A percentile compares a stretch with the other conserved stretches of the same genome.
Conservation (phyloP, 139 green algal genomes). For the Chlorella sp. region DNA sequence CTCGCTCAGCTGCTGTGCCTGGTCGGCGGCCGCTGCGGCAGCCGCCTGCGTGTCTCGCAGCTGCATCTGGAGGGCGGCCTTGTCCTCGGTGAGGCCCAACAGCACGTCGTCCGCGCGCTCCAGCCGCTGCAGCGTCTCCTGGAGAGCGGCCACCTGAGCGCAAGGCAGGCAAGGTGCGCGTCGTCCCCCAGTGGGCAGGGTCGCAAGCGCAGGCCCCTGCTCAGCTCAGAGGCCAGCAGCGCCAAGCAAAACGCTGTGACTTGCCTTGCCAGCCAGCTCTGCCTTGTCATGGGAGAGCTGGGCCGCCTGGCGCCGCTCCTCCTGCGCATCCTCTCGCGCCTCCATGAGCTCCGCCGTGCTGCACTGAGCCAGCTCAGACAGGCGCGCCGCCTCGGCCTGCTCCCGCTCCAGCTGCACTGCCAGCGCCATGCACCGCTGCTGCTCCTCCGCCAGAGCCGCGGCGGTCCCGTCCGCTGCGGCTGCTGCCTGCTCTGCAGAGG, state of each 20-base stretch:
- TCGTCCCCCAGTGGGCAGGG: no score
- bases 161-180: no score
- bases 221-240: not conserved
- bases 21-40: conserved; percentile 1
- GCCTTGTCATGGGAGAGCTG: not conserved
- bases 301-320: conserved; percentile 3
- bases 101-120: conserved; percentile 21
- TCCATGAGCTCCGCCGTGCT: conserved; percentile 21
- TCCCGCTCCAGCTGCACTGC: not conserved
- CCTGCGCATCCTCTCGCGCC: conserved; percentile 8
- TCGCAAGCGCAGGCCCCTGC: no score
- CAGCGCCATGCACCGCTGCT: conserved; percentile 17
- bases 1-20: conserved; percentile 20
- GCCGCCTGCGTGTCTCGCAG: conserved; percentile 10
- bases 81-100: conserved; percentile 27
- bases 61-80: conserved; percentile 12
- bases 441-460: conserved; percentile 16
- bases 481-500: conserved; percentile 16
- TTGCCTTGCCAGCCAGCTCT: conserved; percentile 15
- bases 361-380: conserved; percentile 9
- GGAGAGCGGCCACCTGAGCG: conserved; percentile 13
- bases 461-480: no score
- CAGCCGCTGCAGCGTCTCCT: conserved; percentile 21
- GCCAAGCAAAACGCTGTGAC: not conserved
- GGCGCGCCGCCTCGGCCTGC: conserved; percentile 8